These are phyloP conservation scores for Trypethelium eluteriae DNA, from an alignment of 495 filamentous ascomycete genomes.

Conservation along the genomic window DNA sequence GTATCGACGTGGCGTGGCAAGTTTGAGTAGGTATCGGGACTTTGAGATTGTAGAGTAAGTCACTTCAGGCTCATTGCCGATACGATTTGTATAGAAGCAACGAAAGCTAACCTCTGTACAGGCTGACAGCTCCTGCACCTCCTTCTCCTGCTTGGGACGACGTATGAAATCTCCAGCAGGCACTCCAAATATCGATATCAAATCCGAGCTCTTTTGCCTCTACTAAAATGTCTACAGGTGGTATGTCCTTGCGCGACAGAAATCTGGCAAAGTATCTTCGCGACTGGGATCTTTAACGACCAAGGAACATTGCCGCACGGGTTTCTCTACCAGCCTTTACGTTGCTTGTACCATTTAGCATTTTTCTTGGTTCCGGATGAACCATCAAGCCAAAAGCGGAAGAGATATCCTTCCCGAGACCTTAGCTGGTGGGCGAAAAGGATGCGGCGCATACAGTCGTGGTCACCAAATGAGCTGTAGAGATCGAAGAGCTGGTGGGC, in stretches of 20 bases:
- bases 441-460: too few species aligned
- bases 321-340: neutral
- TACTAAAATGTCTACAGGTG: constrained; percentile 1
- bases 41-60: constrained; percentile 76
- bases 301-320: neutral
- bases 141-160: neutral
- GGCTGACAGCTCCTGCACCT: neutral
- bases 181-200: constrained; percentile 6
- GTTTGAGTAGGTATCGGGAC: constrained; percentile 59
- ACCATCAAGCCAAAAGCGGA: neutral
- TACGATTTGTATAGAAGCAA: neutral
- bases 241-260: neutral
- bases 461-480: neutral
- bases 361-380: neutral
- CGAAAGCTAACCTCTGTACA: neutral
- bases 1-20: constrained; percentile 60
- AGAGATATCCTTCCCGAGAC: too few species aligned
- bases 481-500: neutral
- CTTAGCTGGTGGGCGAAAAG: too few species aligned
- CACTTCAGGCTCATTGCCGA: neutral
- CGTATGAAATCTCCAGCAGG: neutral
- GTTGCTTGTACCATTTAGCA: neutral
- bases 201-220: neutral
- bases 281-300: neutral
- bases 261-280: neutral